Evolutionary conservation across 192 early-diverging fungal genomes (phyloP).

Genomic region (Coemansia sp.): DNA sequence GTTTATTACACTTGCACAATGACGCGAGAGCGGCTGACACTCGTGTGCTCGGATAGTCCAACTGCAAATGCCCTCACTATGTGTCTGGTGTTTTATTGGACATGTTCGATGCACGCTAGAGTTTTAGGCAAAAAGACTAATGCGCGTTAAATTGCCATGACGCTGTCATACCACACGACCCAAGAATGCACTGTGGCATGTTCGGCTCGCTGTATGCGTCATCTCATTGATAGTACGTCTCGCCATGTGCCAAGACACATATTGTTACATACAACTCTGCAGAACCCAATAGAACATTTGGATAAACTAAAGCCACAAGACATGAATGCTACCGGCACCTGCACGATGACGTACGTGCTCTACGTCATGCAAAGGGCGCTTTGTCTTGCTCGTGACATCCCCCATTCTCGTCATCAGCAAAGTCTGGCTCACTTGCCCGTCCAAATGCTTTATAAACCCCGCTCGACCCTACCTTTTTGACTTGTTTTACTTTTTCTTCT

Average conservation of each 20-base stretch:
- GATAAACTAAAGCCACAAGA: not conserved
- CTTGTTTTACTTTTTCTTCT: no score
- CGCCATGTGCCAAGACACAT: not conserved
- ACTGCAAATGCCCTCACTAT: not conserved
- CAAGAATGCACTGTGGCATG: not conserved
- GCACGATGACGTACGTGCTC: not conserved
- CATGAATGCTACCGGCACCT: not conserved
- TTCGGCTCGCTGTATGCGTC: not conserved
- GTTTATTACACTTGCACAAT: not conserved
- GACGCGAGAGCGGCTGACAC: not conserved
- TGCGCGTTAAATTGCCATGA: not conserved
- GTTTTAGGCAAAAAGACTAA: not conserved
- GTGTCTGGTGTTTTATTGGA: not conserved
- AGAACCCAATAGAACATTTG: not conserved
- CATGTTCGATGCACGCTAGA: not conserved
- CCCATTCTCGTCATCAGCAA: not conserved
- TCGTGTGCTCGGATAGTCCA: no score
- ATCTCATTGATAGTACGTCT: not conserved
- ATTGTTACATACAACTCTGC: not conserved
- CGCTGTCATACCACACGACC: not conserved
- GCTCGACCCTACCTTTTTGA: not conserved
- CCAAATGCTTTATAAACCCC: no score
- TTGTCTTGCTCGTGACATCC: not conserved
- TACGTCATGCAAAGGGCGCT: not conserved
- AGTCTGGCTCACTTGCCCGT: not conserved